These are phyloP conservation scores for Aureobasidium uvarum DNA, from an alignment of 2,329 filamentous ascomycete genomes.

Conservation along the genomic window DNA sequence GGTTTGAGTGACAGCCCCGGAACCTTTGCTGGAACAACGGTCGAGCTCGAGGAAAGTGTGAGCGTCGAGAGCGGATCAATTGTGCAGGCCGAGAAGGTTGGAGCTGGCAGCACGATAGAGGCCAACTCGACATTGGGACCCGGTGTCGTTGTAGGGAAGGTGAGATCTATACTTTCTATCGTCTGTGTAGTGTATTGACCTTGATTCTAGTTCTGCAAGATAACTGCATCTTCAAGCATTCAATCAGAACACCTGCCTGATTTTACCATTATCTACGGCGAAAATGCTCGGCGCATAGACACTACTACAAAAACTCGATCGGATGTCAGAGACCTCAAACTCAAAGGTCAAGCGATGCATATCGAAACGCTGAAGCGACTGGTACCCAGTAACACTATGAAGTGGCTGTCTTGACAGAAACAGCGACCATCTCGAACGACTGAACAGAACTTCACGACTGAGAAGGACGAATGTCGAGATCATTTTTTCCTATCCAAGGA, in stretches of 20 bases:
- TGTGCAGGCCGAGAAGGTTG: conserved; percentile 39
- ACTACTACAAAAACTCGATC: conserved; percentile 37
- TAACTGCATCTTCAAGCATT: conserved; percentile 39
- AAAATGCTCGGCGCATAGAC: conserved; percentile 42
- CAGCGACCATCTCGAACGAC: not conserved
- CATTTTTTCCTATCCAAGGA: not conserved
- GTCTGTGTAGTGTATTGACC: conserved; percentile 1
- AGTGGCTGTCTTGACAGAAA: conserved; percentile 34
- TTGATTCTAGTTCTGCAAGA: conserved; percentile 44
- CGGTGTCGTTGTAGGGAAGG: conserved; percentile 48
- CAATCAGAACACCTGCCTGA: conserved; percentile 45
- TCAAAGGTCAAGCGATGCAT: conserved; percentile 38
- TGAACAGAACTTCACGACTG: not conserved
- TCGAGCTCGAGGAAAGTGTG: conserved; percentile 45
- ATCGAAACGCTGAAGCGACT: conserved; percentile 37
- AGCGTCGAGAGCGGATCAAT: conserved; percentile 46
- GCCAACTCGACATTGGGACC: conserved; percentile 37
- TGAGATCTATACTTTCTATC: conserved; percentile 29
- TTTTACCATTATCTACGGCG: conserved; percentile 48
- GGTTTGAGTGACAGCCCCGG: conserved; percentile 32
- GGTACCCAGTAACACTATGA: conserved; percentile 38
- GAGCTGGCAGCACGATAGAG: conserved; percentile 36
- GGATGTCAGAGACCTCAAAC: conserved; percentile 36
- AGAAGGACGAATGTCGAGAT: not conserved
- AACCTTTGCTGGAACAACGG: conserved; percentile 32